phyloP scores from a whole-genome alignment of 2,329 filamentous ascomycete genomes.

The Fusarium dlaminii region DNA sequence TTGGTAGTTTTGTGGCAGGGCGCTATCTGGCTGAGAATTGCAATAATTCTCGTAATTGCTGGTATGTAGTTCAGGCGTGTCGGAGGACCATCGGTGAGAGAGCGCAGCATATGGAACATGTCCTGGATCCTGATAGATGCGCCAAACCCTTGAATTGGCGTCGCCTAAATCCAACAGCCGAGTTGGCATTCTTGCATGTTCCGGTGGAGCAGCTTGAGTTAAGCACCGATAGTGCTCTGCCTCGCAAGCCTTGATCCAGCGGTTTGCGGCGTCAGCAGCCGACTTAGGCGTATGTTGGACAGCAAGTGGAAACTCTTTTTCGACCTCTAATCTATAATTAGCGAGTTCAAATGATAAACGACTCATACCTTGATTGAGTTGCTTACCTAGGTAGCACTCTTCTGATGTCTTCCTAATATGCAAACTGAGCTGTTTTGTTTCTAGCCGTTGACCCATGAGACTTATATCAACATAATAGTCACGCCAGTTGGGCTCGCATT shows the following conservation, averaged over 20 bases:
- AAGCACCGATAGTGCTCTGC: neutral
- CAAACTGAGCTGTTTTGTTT: too few relatives aligned
- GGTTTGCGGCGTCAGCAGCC: rapidly evolving
- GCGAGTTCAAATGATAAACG: neutral
- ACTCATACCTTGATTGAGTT: rapidly evolving
- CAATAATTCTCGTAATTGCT: rapidly evolving
- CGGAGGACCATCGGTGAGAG: neutral
- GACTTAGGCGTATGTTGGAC: neutral
- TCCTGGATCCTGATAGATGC: neutral
- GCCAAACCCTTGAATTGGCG: rapidly evolving
- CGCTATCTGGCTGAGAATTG: rapidly evolving
- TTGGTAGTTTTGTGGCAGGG: neutral
- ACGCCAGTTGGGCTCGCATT: rapidly evolving
- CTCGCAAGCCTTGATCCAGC: neutral
- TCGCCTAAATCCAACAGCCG: rapidly evolving
- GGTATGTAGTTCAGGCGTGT: rapidly evolving
- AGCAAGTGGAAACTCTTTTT: rapidly evolving
- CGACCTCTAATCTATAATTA: rapidly evolving
- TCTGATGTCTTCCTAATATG: neutral
- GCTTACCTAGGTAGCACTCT: neutral
- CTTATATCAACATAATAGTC: rapidly evolving
- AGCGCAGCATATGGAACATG: neutral
- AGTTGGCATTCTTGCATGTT: neutral
- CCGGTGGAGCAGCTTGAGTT: neutral
- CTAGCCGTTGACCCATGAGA: rapidly evolving